Conservation (phyloP, 768 basidiomycete genomes). For the Hypholoma sublateritium region DNA sequence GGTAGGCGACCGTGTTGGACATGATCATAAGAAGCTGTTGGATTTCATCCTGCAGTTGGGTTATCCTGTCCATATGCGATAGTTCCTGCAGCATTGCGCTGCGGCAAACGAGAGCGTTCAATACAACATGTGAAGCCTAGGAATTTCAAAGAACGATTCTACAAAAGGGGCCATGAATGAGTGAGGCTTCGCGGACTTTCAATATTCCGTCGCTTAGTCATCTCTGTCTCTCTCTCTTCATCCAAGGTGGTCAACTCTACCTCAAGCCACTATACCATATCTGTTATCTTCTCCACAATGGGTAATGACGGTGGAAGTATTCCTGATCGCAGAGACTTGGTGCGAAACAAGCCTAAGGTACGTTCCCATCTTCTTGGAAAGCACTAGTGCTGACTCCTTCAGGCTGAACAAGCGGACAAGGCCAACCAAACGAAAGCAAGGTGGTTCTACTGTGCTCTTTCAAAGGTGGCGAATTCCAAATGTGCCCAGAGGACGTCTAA, state of each 20-base stretch:
- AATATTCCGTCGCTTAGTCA: background rate
- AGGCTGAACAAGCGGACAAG: constrained; percentile 88
- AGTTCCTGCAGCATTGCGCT: constrained; percentile 91
- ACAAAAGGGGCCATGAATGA: background rate
- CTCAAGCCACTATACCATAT: background rate
- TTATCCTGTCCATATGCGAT: constrained; percentile 94
- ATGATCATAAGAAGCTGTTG: constrained; percentile 92
- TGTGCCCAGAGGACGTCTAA: too few relatives aligned
- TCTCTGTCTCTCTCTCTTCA: background rate
- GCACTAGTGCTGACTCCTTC: background rate
- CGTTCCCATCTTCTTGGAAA: constrained; percentile 3
- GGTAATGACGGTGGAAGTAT: constrained; percentile 91
- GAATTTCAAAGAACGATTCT: background rate
- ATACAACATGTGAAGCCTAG: constrained; percentile 12
- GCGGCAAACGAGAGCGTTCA: constrained; percentile 26
- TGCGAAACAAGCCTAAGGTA: constrained; percentile 72
- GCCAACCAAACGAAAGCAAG: constrained; percentile 84
- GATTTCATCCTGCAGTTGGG: constrained; percentile 92
- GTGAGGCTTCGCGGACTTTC: background rate
- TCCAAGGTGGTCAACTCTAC: background rate
- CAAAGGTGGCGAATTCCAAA: constrained; percentile 61
- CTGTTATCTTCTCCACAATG: constrained; percentile 39
- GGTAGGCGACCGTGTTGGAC: constrained; percentile 79
- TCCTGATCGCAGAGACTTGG: constrained; percentile 79
- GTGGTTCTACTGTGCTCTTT: constrained; percentile 94